Base-by-base conservation (phyloP, 306 rosid genomes). In the Boehmeria nivea region DNA sequence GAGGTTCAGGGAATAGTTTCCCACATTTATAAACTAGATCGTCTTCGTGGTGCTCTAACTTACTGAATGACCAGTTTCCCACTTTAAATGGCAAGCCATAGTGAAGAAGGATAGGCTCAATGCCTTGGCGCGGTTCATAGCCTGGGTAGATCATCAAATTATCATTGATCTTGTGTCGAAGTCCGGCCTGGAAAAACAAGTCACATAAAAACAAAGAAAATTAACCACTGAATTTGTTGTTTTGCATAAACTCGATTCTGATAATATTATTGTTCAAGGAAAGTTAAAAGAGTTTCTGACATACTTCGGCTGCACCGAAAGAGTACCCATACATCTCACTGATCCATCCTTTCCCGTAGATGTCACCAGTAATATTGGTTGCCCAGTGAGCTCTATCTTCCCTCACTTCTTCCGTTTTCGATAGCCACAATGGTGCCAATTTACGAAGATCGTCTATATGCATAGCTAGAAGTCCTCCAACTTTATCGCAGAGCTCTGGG, bases 321-420 rank as follows among this genome's bases (percentile, higher is more conserved):
- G 99, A 87, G 75, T 87, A 91, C 59, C 99, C 99, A 51, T 91
- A 91, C 99, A 91, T 91, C 81, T 91, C 99, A 81, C 96, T 91
- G 54, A 91, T 91, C 99, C 99, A 91, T 60, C 99, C 99, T 68
- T 71, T 52, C 46, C 80, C 88, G 66, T 87, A 91, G 57, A 91
- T 77, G 60, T 91, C 99, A 65, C 96, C 99, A 55, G 99, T 91
- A 73, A 84, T 49, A 77, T 91, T 91, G 70, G 96, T 84, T 16
- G 61, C 61, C 99, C 99, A 91, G 66, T 91, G 99, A 43, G 87
- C 95, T 68, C 42, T 78, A 77, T 91, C 99, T 73, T 78, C 95
- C 15, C 96, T 73, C 58, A 91, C 99, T 79, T 91, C 96, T 81
- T 87, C 96, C 1, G 99, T 91, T 83, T 91, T 91, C 5, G 84